Conservation (phyloP, 352 stramenopile species). For the Globisporangium rhizosaccharum region DNA sequence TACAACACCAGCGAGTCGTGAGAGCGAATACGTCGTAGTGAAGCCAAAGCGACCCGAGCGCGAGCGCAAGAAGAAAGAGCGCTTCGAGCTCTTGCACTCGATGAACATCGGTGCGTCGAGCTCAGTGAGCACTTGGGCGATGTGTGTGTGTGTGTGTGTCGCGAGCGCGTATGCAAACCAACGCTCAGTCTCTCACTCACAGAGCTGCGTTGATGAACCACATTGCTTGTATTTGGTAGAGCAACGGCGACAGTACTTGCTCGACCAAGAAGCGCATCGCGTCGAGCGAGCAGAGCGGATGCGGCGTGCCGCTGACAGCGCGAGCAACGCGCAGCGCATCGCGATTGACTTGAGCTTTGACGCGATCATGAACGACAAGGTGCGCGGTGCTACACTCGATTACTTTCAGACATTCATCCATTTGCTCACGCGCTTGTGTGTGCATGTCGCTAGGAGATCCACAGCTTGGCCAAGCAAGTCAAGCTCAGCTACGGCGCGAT, state of each 20-base stretch:
- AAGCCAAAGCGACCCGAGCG: slow-evolving; percentile 25
- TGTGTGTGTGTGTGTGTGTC: neutral
- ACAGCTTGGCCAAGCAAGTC: slow-evolving; percentile 68
- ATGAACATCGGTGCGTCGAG: slow-evolving; percentile 49
- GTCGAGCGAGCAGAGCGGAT: slow-evolving; percentile 23
- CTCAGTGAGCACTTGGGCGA: neutral
- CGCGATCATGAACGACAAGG: slow-evolving; percentile 80
- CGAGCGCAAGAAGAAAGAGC: slow-evolving; percentile 48
- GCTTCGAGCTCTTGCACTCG: slow-evolving; percentile 43
- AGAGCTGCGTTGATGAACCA: neutral
- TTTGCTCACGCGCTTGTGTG: neutral
- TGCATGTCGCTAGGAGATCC: slow-evolving; percentile 33
- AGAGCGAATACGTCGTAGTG: neutral
- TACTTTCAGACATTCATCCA: neutral
- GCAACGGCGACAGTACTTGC: slow-evolving; percentile 40
- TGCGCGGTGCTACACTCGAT: slow-evolving; percentile 1
- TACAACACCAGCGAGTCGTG: neutral
- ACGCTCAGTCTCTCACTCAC: neutral
- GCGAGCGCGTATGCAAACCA: neutral
- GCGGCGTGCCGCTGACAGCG: slow-evolving; percentile 16
- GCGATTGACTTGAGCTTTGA: slow-evolving; percentile 72
- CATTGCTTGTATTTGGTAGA: slow-evolving; percentile 22
- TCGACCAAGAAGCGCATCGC: slow-evolving; percentile 34
- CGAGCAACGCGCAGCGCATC: slow-evolving; percentile 32
- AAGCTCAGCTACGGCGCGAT: slow-evolving; percentile 66